Evolutionary conservation across 257 asterid species (phyloP).

Genomic region (Phtheirospermum japonicum): DNA sequence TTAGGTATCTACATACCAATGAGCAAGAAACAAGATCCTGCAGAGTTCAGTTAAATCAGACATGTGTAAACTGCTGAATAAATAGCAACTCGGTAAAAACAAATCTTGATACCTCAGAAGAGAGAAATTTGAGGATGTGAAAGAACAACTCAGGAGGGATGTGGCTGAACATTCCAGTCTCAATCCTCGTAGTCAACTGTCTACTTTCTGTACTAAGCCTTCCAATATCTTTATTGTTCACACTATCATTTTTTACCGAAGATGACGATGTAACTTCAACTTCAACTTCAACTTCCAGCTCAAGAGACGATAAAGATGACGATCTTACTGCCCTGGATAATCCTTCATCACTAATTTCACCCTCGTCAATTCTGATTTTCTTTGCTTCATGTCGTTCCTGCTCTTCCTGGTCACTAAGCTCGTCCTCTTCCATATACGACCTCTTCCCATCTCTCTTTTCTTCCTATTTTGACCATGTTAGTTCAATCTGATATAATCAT

Average conservation of each 20-base stretch:
- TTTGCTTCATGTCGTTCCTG: constrained; percentile 47
- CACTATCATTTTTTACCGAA: constrained; percentile 26
- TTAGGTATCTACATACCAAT: constrained; percentile 65
- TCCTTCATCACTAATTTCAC: constrained; percentile 38
- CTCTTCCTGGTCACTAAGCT: constrained; percentile 46
- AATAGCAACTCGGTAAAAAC: constrained; percentile 8
- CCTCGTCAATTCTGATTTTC: constrained; percentile 47
- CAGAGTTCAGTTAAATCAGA: constrained; percentile 4
- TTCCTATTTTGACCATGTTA: constrained; percentile 32
- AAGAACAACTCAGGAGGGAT: constrained; percentile 74
- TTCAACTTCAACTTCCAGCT: constrained; percentile 36
- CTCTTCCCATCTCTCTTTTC: constrained; percentile 34
- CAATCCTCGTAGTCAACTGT: constrained; percentile 40
- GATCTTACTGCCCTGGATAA: constrained; percentile 31
- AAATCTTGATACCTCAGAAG: constrained; percentile 60
- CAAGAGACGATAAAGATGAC: constrained; percentile 24
- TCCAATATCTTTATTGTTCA: constrained; percentile 21
- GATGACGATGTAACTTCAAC: constrained; percentile 33
- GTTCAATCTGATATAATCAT: too few species aligned
- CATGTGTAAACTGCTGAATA: not conserved
- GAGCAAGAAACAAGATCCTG: constrained; percentile 90
- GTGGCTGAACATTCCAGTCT: constrained; percentile 53
- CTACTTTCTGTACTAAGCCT: constrained; percentile 32
- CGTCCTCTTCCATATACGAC: constrained; percentile 39
- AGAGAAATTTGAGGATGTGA: constrained; percentile 75